phyloP scores from a whole-genome alignment of 139 green algal species.

The Diplosphaera chodatii region DNA sequence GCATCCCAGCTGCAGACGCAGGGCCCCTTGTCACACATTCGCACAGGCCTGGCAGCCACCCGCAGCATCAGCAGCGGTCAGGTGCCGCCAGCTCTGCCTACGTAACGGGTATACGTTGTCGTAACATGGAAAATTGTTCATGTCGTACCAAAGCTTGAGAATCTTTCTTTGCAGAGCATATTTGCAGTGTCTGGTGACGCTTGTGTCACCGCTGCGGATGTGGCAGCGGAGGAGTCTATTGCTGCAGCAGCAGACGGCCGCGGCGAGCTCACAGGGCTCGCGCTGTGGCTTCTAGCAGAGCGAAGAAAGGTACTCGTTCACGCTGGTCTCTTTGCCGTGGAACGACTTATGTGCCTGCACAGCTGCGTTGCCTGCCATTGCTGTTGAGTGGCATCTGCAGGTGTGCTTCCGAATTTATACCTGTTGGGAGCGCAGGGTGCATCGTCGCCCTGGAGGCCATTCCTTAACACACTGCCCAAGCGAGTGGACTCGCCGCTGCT shows the following conservation, averaged over 20 bases:
- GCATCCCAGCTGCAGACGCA: not conserved
- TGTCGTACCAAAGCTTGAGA: not conserved
- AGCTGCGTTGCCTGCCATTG: no score
- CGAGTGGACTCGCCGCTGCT: slow-evolving; percentile 44
- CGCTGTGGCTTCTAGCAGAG: slow-evolving; percentile 85
- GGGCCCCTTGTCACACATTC: not conserved
- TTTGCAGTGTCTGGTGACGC: slow-evolving; percentile 57
- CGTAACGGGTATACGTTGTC: no score
- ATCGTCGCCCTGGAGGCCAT: slow-evolving; percentile 10
- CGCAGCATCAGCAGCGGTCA: not conserved
- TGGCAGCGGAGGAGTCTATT: slow-evolving; percentile 53
- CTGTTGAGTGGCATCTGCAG: no score
- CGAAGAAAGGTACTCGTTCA: slow-evolving; percentile 25
- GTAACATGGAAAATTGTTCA: not conserved
- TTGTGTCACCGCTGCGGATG: slow-evolving; percentile 73
- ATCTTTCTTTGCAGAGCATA: slow-evolving; percentile 9
- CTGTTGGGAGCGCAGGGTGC: no score
- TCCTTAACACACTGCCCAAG: slow-evolving; percentile 30
- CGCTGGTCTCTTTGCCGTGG: not conserved
- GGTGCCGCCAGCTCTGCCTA: no score
- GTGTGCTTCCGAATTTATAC: no score
- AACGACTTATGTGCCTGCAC: not conserved
- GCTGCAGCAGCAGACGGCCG: slow-evolving; percentile 42
- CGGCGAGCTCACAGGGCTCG: slow-evolving; percentile 74
- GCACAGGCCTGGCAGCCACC: not conserved